Percentiles rank a stretch among this genome's conserved stretches.
These are phyloP conservation scores for Pseudocercospora fuligena DNA, from an alignment of 2,329 filamentous ascomycete genomes.

Conservation along the genomic window DNA sequence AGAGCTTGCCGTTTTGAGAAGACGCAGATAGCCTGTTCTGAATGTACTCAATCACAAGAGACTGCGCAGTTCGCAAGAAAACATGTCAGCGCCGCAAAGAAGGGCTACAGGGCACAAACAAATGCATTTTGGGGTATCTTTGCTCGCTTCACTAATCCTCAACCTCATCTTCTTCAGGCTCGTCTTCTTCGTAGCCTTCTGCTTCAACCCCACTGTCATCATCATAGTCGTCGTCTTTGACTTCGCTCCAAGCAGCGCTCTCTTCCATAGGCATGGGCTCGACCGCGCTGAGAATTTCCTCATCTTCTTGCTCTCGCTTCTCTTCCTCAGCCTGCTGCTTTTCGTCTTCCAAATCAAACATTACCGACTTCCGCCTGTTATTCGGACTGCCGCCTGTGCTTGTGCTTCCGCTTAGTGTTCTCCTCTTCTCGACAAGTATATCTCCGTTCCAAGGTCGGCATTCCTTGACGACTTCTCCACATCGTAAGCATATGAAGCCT, in stretches of 20 bases:
- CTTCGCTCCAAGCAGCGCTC: slow-evolving; percentile 34
- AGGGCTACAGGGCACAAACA: not conserved
- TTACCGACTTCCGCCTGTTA: slow-evolving; percentile 38
- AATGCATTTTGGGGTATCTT: slow-evolving; percentile 24
- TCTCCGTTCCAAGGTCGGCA: slow-evolving; percentile 93
- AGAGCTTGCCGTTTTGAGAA: too few species aligned
- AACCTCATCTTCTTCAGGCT: slow-evolving; percentile 27
- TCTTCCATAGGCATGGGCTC: slow-evolving; percentile 40
- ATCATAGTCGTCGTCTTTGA: slow-evolving; percentile 29
- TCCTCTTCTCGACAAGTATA: slow-evolving; percentile 59
- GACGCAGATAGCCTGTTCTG: too few species aligned
- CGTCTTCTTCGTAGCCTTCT: slow-evolving; percentile 22
- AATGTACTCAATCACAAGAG: not conserved
- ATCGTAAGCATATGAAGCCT: slow-evolving; percentile 89
- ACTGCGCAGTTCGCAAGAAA: too few species aligned
- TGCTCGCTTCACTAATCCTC: slow-evolving; percentile 15
- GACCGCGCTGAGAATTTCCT: slow-evolving; percentile 27
- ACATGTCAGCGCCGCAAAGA: not conserved
- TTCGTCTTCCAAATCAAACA: slow-evolving; percentile 37
- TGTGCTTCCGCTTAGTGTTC: slow-evolving; percentile 22
- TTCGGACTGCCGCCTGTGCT: slow-evolving; percentile 33
- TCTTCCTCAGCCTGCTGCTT: slow-evolving; percentile 24
- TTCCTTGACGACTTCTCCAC: slow-evolving; percentile 79
- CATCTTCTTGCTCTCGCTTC: slow-evolving; percentile 23
- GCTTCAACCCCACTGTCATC: slow-evolving; percentile 21